Base-by-base conservation (phyloP, 2,329 filamentous ascomycete genomes). In the Microdochium paspali region DNA sequence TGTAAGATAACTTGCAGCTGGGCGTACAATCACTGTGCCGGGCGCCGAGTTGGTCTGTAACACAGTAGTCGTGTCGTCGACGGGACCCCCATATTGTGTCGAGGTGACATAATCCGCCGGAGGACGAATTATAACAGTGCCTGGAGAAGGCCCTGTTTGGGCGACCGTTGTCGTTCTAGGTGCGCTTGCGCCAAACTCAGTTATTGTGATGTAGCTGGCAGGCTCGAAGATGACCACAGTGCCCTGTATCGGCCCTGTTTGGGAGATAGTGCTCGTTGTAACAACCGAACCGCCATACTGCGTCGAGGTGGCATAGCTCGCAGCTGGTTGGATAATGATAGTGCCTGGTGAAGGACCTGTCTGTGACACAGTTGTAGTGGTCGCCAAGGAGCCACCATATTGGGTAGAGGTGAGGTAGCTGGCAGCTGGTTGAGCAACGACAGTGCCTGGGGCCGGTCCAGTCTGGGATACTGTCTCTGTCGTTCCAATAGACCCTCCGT, bases 181-280 rank as follows among this genome's bases (percentile, higher is more conserved):
- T 3, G 23, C 35, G 35, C 4, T 4, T 3, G 15, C 35, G 35
- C 35, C 35, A 21, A 21, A 40, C 35, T 40, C n/a, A 5, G 35
- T 40, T 20, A 20, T 20, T 5, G 35, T 40, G 12, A 40, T 40
- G 18, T 40, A 40, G 12, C 35, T 21, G 23, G 35, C 35, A 21
- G 18, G 6, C 18, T 40, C n/a, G 3, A 40, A n/a, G 18, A 40
- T 21, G 23, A 35, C 31, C 13, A 35, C 18, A 15, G 35, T 40
- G 18, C 35, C 35, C 6, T n/a, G 35, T 4, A 5, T 3, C 4
- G 35, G 35, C 3, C 35, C 35, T 6, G 35, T 40, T 20, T 31
- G 44, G 23, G 44, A 21, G 9, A 46, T 35, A 4, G 47, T 49
- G 4, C 12, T 43, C n/a, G 47, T 49, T 7, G 44, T 23, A 24